Conservation (phyloP, 2,329 filamentous ascomycete species). For the Phaeophleospora eucalypticola region DNA sequence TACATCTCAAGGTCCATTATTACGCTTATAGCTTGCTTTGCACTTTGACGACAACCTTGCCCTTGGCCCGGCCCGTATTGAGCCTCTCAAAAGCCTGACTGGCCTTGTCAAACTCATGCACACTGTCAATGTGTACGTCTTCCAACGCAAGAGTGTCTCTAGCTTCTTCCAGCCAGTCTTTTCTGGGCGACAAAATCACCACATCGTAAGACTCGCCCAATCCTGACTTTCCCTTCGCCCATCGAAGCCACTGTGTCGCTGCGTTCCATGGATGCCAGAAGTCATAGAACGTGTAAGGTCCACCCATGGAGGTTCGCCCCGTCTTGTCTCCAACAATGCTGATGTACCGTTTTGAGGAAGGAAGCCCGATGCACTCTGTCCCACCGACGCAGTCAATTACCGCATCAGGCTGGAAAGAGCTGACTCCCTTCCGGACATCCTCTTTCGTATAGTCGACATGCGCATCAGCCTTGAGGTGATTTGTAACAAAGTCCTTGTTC, state of each 20-base stretch:
- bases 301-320: conserved; percentile 31
- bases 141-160: conserved; percentile 51
- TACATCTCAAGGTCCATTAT: too few relatives aligned
- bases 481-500: conserved; percentile 55
- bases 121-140: conserved; percentile 53
- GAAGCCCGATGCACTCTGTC: conserved; percentile 31
- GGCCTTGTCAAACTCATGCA: conserved; percentile 55
- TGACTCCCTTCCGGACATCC: conserved; percentile 49
- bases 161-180: conserved; percentile 48
- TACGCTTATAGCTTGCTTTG: background rate
- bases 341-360: conserved; percentile 48
- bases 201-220: conserved; percentile 36
- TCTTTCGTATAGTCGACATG: conserved; percentile 57
- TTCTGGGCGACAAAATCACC: conserved; percentile 44
- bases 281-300: conserved; percentile 31
- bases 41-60: conserved; percentile 32
- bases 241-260: conserved; percentile 28
- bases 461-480: conserved; percentile 58
- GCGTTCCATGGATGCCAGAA: conserved; percentile 21
- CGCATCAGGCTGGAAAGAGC: conserved; percentile 49
- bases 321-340: conserved; percentile 41
- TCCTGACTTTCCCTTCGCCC: conserved; percentile 38
- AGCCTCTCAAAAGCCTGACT: conserved; percentile 34
- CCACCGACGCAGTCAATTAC: conserved; percentile 59
- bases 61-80: conserved; percentile 32